Evolutionary conservation across 2,329 filamentous ascomycete species (phyloP), one percentile per base, ranked within the genome.

Genomic region (Akanthomyces uredinophilus): DNA sequence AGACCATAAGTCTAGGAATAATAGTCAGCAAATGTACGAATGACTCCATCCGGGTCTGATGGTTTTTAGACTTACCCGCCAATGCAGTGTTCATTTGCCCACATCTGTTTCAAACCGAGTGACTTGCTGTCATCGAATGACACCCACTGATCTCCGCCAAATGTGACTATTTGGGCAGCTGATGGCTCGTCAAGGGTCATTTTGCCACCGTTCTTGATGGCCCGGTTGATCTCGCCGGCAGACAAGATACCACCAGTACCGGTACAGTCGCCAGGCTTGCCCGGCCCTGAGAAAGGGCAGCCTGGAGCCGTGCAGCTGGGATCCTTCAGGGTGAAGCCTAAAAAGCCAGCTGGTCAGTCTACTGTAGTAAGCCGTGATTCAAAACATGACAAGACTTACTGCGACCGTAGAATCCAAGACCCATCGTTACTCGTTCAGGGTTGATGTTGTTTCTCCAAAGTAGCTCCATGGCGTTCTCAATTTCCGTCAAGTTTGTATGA

Each of bases 401-500:
- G 11, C 49, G 49, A 32, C 49, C 16, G 49, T 51, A 51, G 16
- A 18, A 51, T 5, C 13, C 11, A 8, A 51, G 11, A 4, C 49
- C 49, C 8, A 51, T 32, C 7, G 29, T 35, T 7, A 51, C 49
- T 51, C 16, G 11, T n/a, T 35, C 16, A 7, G 49, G 49, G 24
- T 10, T 32, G 8, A 51, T 51, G 24, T 35, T 16, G 5, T 32
- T 35, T 32, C 49, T 32, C 49, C 49, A 51, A 20, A 84, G 68
- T 0, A 83, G 74, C 1, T 81, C 74, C 0, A 81, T 62, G 0
- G 69, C 70, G 1, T 63, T 18, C 5, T 77, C 65, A 37, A 81
- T 79, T 64, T 81, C 78, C 1, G 77, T 79, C 5, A 81, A 55
- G 64, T 82, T 80, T 0, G 77, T 77, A 60, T 80, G 78, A 1